Percentiles rank a stretch among this genome's conserved stretches.
These are phyloP conservation scores for Penicillium crystallinum DNA, from an alignment of 495 filamentous ascomycete genomes.

Conservation along the genomic window DNA sequence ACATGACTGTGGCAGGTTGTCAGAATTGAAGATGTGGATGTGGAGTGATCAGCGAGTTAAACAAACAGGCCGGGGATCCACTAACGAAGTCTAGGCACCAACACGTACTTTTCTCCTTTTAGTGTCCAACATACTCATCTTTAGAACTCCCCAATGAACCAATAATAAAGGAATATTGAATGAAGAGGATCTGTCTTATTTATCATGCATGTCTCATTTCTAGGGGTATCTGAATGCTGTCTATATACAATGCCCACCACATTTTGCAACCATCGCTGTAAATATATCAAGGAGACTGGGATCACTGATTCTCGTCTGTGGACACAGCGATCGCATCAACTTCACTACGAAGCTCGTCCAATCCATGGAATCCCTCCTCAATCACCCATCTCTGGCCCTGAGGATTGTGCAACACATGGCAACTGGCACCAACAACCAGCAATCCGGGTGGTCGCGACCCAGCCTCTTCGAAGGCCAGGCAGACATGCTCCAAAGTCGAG, in stretches of 20 bases:
- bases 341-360: constrained; percentile 43
- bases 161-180: too few species aligned
- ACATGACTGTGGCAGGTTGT: constrained; percentile 23
- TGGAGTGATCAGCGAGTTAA: constrained; percentile 5
- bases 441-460: constrained; percentile 86
- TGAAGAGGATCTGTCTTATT: background rate
- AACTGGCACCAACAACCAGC: constrained; percentile 81
- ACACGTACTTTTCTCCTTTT: too few species aligned
- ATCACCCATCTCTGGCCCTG: constrained; percentile 68
- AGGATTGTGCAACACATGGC: constrained; percentile 62
- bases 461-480: constrained; percentile 78
- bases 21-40: constrained; percentile 6
- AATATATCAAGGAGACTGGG: background rate
- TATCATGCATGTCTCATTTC: constrained; percentile 6
- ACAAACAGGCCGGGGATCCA: constrained; percentile 1
- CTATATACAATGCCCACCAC: constrained; percentile 18
- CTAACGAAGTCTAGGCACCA: too few species aligned
- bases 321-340: constrained; percentile 11
- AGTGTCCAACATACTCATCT: too few species aligned
- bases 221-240: constrained; percentile 20
- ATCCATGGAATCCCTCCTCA: constrained; percentile 78
- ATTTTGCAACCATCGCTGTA: constrained; percentile 10
- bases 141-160: too few species aligned
- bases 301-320: constrained; percentile 9
- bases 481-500: constrained; percentile 74